phyloP scores from a whole-genome alignment of 2,329 filamentous ascomycete species.

The Diplodia intermedia region DNA sequence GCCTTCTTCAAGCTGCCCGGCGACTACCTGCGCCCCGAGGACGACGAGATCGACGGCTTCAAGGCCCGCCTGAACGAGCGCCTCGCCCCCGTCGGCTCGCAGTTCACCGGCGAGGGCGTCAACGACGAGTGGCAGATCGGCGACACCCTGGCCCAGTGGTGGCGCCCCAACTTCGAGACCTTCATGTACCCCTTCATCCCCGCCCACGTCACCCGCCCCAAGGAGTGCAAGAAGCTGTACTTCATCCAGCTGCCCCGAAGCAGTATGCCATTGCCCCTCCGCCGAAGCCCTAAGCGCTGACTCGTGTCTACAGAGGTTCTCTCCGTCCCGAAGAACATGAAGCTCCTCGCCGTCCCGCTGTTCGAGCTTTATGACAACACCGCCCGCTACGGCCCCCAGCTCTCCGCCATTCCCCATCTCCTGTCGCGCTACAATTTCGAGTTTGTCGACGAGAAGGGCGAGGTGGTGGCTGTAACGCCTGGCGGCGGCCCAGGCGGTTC shows the following conservation, averaged over 20 bases:
- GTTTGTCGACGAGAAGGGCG: slow-evolving; percentile 91
- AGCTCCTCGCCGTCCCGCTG: slow-evolving; percentile 91
- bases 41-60: slow-evolving; percentile 94
- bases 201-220: slow-evolving; percentile 92
- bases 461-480: slow-evolving; percentile 84
- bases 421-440: slow-evolving; percentile 97
- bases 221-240: slow-evolving; percentile 99
- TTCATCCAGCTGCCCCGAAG: slow-evolving; percentile 92
- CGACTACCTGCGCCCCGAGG: slow-evolving; percentile 87
- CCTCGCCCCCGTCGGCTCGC: slow-evolving; percentile 86
- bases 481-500: slow-evolving; percentile 57
- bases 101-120: slow-evolving; percentile 81
- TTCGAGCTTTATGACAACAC: slow-evolving; percentile 99
- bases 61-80: slow-evolving; percentile 91
- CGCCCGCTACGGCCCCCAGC: slow-evolving; percentile 89
- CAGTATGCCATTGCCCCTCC: slow-evolving; percentile 64
- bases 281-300: slow-evolving; percentile 3
- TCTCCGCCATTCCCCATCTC: slow-evolving; percentile 94
- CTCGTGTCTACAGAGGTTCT: slow-evolving; percentile 73
- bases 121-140: slow-evolving; percentile 94
- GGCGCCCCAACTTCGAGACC: slow-evolving; percentile 98
- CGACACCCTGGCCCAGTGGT: slow-evolving; percentile 97
- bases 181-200: slow-evolving; percentile 99
- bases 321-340: slow-evolving; percentile 99
- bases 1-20: slow-evolving; percentile 99